phyloP scores from a whole-genome alignment of 2,329 filamentous ascomycete genomes.

The Fusarium nelsonii region DNA sequence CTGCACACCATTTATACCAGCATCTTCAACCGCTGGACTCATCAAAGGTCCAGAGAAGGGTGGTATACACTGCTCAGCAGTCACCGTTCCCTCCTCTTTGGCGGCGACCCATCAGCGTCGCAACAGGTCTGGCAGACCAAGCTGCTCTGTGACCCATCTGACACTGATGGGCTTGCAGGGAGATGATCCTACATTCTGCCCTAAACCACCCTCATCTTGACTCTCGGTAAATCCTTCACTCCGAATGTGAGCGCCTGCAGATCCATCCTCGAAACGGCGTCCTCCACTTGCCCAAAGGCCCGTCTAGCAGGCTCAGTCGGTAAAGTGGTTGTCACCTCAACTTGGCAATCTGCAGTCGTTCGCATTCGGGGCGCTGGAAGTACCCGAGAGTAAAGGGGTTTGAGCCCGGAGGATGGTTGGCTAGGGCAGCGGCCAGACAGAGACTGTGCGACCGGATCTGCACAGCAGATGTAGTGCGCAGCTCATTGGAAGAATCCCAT shows the following conservation, averaged over 20 bases:
- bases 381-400: slow-evolving; percentile 11
- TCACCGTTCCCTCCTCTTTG: slow-evolving; percentile 31
- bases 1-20: slow-evolving; percentile 51
- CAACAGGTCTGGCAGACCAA: slow-evolving; percentile 31
- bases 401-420: slow-evolving; percentile 11
- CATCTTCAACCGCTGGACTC: slow-evolving; percentile 49
- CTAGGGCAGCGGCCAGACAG: slow-evolving; percentile 42
- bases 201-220: slow-evolving; percentile 30
- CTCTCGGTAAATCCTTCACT: slow-evolving; percentile 17
- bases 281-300: slow-evolving; percentile 35
- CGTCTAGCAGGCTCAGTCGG: slow-evolving; percentile 45
- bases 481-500: slow-evolving; percentile 49
- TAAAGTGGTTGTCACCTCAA: slow-evolving; percentile 35
- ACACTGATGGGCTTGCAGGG: slow-evolving; percentile 43
- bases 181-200: slow-evolving; percentile 48
- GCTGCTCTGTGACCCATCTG: slow-evolving; percentile 32
- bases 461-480: slow-evolving; percentile 51
- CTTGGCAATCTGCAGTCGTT: slow-evolving; percentile 30
- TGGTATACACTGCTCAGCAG: slow-evolving; percentile 42
- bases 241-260: slow-evolving; percentile 32
- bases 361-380: slow-evolving; percentile 14
- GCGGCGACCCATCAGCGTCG: slow-evolving; percentile 26
- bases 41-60: slow-evolving; percentile 37
- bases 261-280: slow-evolving; percentile 41
- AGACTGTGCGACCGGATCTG: slow-evolving; percentile 48